Base-by-base conservation (phyloP, 2,329 filamentous ascomycete genomes). In the Sporothrix luriei region DNA sequence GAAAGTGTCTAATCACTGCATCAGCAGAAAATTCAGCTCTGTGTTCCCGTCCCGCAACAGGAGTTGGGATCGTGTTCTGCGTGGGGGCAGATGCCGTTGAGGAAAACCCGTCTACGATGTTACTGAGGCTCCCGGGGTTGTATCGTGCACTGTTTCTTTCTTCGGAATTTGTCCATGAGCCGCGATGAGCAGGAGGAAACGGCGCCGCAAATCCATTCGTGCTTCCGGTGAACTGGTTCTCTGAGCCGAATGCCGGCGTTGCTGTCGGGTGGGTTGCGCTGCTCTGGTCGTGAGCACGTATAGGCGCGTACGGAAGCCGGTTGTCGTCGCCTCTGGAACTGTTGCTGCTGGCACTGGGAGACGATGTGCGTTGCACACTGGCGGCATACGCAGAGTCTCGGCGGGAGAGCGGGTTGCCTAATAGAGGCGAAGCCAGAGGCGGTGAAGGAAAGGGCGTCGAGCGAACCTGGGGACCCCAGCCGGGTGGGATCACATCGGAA, bases 361-460 rank as follows among this genome's bases (percentile, higher is more conserved):
- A 70, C 10, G 26, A 40, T 19, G 57, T 24, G 21, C 26, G 43
- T 1, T 49, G 66, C 2, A 52, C 46, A 6, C 38, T 43, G 6
- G 54, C n/a, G 10, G 67, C 62, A 52, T 51, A 52, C 6, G 29
- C 55, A 2, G 65, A 68, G 24, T 65, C 69, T 26, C 65, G n/a
- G 19, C 65, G 64, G 2, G 48, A 46, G 48, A 55, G 57, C 2
- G 69, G 38, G 9, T 61, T 64, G 11, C 62, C 57, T 19, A 24
- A 21, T 7, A 29, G 21, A 14, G 67, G 69, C n/a, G 66, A 71
- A 1, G 55, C 26, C 14, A 67, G 19, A 1, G 55, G 61, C 1
- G 62, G 67, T 1, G 67, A 71, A 6, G 67, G 67, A 43, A 69
- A 69, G 1, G 67, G 38, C 33, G 66, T 6, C 21, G 52, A n/a